Evolutionary conservation across 805 yeast genomes (phyloP).

Genomic region (Kazachstania psychrophila): DNA sequence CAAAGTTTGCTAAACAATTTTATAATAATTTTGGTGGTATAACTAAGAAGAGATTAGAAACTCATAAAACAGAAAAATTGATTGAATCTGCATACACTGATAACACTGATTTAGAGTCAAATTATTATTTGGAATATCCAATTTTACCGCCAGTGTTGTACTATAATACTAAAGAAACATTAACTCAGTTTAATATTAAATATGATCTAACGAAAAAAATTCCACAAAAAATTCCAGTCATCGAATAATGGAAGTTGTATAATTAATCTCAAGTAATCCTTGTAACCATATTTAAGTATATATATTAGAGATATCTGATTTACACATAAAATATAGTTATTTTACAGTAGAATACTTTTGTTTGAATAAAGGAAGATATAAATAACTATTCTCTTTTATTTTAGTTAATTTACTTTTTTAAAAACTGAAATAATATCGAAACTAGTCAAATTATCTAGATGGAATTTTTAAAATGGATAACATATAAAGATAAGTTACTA

Average conservation of each 20-base stretch:
- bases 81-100: not conserved
- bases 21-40: constrained; percentile 32
- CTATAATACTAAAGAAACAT: constrained; percentile 15
- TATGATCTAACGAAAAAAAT: constrained; percentile 4
- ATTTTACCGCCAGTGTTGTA: constrained; percentile 29
- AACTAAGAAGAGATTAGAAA: constrained; percentile 16
- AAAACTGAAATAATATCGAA: too few species aligned
- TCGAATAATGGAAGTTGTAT: constrained; percentile 10
- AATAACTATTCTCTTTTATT: too few species aligned
- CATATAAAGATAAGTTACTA: too few species aligned
- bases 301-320: too few species aligned
- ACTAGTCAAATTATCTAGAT: too few species aligned
- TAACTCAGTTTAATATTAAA: constrained; percentile 16
- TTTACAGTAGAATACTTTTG: too few species aligned
- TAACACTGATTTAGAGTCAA: not conserved
- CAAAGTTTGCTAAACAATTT: constrained; percentile 30
- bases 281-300: too few species aligned
- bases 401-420: too few species aligned
- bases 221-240: constrained; percentile 14
- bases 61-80: constrained; percentile 8
- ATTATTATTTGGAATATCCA: constrained; percentile 29
- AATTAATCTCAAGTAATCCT: too few species aligned
- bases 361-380: too few species aligned
- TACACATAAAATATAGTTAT: too few species aligned
- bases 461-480: too few species aligned